Base-by-base conservation (phyloP, 2,329 filamentous ascomycete genomes). In the Aspergillus thermomutatus region DNA sequence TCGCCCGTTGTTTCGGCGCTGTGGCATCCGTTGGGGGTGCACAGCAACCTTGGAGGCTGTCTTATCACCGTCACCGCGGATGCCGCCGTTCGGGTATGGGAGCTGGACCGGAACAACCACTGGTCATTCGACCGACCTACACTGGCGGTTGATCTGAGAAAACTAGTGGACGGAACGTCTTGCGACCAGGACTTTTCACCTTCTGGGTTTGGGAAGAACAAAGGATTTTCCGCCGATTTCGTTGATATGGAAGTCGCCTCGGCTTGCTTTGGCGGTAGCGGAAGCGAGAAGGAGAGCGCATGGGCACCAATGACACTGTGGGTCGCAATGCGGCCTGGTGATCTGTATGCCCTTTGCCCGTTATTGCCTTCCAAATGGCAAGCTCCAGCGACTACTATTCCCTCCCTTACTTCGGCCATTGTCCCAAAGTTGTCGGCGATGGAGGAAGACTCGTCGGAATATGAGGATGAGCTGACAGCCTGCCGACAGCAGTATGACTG, bases 221-320 rank as follows among this genome's bases (percentile, higher is more conserved):
- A 89, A 64, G 88, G 86, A 9, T 97, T 96, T 67, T 96, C 92
- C 0, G 89, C 92, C 0, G 92, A 97, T 71, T 85, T 85, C 1
- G 87, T 95, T 57, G 92, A 97, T 70, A 96, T 99, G 88, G 90
- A 97, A 69, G 91, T 96, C 23, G 91, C 92, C 3, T 88, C 92
- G 1, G 92, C 92, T 51, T 90, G 87, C 70, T 99, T 99, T 76
- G 93, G 92, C 14, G 92, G 92, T 26, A 78, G 72, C 51, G 83
- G 82, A 9, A 77, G 73, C 54, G 79, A 82, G 53, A 82, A 81
- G 40, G 83, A 87, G 61, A 80, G 85, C 66, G 83, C 83, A 1
- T 99, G 94, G 94, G 90, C 92, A 7, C 86, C 92, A 9, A 97
- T 97, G 90, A 97, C 94, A 0, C 80, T 99, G 10, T 99, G 93